A percentile compares a stretch with the other conserved stretches of the same genome.
phyloP scores from a whole-genome alignment of 1,284 basidiomycete species.

The Ustilago bromivora region DNA sequence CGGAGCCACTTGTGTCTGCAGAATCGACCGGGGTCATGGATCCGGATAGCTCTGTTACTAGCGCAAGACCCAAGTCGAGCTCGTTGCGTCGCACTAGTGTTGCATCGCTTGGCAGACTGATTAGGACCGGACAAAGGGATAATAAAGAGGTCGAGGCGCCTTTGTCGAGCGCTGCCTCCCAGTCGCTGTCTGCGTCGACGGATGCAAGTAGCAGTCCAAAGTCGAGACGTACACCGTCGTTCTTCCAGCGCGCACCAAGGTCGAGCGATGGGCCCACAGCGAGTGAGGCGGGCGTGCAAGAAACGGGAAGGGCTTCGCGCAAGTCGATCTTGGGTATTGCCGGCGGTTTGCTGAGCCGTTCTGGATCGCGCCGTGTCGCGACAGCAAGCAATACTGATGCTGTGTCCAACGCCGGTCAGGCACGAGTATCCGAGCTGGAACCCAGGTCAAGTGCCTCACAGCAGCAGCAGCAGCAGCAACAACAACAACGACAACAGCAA shows the following conservation, averaged over 20 bases:
- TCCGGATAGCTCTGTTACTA: background rate
- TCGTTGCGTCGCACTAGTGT: conserved; percentile 39
- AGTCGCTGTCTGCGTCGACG: conserved; percentile 13
- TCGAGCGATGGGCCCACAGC: conserved; percentile 34
- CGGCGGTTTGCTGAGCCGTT: conserved; percentile 45
- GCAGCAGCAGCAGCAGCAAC: conserved; percentile 3
- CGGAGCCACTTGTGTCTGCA: conserved; percentile 3
- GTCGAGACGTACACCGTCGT: conserved; percentile 50
- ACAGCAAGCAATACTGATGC: conserved; percentile 11
- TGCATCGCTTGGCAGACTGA: conserved; percentile 33
- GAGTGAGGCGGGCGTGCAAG: conserved; percentile 21
- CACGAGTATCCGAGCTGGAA: background rate
- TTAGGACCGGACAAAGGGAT: conserved; percentile 34
- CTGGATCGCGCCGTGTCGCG: conserved; percentile 30
- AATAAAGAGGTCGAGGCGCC: conserved; percentile 29
- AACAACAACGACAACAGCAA: conserved; percentile 4
- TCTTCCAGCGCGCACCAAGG: conserved; percentile 49
- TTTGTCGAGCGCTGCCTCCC: conserved; percentile 19
- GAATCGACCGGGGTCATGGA: conserved; percentile 8
- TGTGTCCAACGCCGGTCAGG: background rate
- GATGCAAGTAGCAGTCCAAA: conserved; percentile 48
- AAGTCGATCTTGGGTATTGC: conserved; percentile 61
- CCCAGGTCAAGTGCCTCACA: conserved; percentile 5
- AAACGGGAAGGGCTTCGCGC: conserved; percentile 55
- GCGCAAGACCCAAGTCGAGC: conserved; percentile 25